phyloP scores from a whole-genome alignment of 169 alveolate species.

The Ichthyophthirius multifiliis region DNA sequence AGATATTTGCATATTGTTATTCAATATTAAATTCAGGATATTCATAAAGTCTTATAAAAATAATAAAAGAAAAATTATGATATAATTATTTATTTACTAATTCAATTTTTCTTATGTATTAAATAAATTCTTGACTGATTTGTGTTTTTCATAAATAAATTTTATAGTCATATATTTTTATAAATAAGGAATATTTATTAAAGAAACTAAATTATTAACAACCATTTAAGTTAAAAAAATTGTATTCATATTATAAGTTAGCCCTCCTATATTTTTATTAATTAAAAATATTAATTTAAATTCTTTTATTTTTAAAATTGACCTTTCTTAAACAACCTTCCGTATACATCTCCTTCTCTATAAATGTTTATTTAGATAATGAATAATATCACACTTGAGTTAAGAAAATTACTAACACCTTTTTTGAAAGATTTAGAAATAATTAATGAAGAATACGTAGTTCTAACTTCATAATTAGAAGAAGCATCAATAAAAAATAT shows the following conservation, averaged over 20 bases:
- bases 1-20: neutral
- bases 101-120: neutral
- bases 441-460: neutral
- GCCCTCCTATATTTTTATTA: neutral
- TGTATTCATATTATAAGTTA: neutral
- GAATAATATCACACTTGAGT: neutral
- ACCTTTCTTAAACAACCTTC: neutral
- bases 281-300: neutral
- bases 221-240: neutral
- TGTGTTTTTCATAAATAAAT: neutral
- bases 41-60: neutral
- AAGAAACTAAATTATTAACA: neutral
- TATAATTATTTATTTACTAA: neutral
- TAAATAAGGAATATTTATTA: neutral
- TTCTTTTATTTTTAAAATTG: neutral
- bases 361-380: neutral
- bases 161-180: neutral
- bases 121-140: neutral
- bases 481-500: neutral
- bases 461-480: neutral
- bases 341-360: neutral
- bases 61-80: neutral
- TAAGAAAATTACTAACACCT: neutral
- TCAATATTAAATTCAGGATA: neutral
- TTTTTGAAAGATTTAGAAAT: neutral